Percentiles rank a stretch among this genome's conserved stretches.
Evolutionary conservation across 768 basidiomycete species (phyloP).

Genomic region (Lepiota venenata): DNA sequence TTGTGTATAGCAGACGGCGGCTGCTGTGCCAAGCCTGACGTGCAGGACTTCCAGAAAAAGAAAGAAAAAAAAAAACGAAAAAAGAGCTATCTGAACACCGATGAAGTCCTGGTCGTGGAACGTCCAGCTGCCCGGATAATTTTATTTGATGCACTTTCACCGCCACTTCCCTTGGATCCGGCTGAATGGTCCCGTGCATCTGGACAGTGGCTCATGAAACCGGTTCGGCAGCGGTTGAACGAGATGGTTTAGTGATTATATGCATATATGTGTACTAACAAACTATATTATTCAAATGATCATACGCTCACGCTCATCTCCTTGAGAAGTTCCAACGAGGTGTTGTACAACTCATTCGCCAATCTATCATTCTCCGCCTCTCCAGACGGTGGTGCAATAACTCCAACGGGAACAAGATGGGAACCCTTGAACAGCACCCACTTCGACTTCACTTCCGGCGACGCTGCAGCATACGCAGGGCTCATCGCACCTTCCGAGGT

Average conservation of each 20-base stretch:
- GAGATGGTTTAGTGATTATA: too few species aligned
- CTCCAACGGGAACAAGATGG: constrained; percentile 33
- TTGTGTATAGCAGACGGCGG: too few species aligned
- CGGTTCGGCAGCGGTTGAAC: too few species aligned
- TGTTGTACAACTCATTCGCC: constrained; percentile 35
- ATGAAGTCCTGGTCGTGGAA: too few species aligned
- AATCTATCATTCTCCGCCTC: constrained; percentile 27
- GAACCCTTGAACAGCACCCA: constrained; percentile 30
- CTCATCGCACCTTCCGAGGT: constrained; percentile 30
- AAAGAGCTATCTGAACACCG: too few species aligned
- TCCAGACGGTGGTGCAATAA: constrained; percentile 21
- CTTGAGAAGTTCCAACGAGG: constrained; percentile 29
- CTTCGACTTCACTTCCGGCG: constrained; percentile 26
- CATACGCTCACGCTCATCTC: constrained; percentile 10
- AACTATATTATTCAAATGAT: too few species aligned
- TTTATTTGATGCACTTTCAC: not conserved
- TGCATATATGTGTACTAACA: too few species aligned
- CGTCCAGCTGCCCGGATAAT: not conserved
- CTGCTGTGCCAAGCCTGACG: too few species aligned
- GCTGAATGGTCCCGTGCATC: too few species aligned
- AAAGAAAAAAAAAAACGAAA: too few species aligned
- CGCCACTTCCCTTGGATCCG: not conserved
- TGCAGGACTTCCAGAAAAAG: too few species aligned
- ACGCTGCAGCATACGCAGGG: constrained; percentile 35
- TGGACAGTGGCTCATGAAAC: too few species aligned